A percentile compares a stretch with the other conserved stretches of the same genome.
phyloP scores from a whole-genome alignment of 345 rosid genomes.

The Ceriops decandra region DNA sequence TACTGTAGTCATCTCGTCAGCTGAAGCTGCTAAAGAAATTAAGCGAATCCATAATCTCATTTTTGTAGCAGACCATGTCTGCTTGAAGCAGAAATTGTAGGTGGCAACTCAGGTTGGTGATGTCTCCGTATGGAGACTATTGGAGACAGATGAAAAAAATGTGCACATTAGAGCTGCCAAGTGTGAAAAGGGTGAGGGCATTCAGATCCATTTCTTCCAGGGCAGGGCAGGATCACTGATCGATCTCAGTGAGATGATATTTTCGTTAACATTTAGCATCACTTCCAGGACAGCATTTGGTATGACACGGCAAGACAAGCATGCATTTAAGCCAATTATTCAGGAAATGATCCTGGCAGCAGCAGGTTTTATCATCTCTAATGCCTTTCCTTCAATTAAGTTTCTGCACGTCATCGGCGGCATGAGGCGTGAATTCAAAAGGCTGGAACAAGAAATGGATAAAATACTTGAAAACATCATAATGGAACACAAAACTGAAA shows the following conservation, averaged over 20 bases:
- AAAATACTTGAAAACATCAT: not conserved
- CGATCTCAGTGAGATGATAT: not conserved
- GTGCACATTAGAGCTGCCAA: not conserved
- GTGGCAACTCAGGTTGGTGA: not conserved
- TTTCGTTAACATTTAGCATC: not conserved
- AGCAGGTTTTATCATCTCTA: not conserved
- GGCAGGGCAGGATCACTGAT: not conserved
- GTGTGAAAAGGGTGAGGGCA: constrained; percentile 2
- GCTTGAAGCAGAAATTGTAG: not conserved
- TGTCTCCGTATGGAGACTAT: not conserved
- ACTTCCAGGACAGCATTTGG: not conserved
- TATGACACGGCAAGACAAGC: not conserved
- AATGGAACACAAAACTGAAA: constrained; percentile 6
- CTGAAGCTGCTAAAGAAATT: not conserved
- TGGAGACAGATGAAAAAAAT: constrained; percentile 7
- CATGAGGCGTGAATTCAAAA: not conserved
- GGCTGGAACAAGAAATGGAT: not conserved
- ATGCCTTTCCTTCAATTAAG: constrained; percentile 14
- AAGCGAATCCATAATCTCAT: not conserved
- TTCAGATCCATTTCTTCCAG: not conserved
- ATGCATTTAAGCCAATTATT: not conserved
- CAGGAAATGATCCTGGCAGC: not conserved
- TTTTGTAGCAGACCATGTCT: constrained; percentile 1
- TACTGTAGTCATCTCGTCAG: not conserved
- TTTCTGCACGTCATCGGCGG: not conserved